Percentiles rank a stretch among this genome's conserved stretches.
Evolutionary conservation across 1,284 basidiomycete genomes (phyloP).

Genomic region (Irpex sp.): DNA sequence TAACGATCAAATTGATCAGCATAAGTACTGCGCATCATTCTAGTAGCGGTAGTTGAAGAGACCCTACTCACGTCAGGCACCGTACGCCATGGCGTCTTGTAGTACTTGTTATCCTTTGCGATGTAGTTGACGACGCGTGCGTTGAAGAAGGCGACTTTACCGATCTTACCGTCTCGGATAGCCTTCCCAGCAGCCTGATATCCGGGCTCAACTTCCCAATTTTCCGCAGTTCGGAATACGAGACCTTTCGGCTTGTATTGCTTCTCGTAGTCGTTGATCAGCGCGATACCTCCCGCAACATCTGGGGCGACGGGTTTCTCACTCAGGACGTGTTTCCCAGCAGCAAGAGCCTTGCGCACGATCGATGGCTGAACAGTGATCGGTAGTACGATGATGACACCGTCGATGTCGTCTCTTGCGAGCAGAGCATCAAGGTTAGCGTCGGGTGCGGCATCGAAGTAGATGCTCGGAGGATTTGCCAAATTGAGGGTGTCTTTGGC

Average conservation of each 20-base stretch:
- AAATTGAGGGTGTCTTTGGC: conserved; percentile 43
- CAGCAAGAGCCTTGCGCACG: conserved; percentile 56
- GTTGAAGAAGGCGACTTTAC: conserved; percentile 62
- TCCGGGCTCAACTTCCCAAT: conserved; percentile 71
- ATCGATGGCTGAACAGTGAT: conserved; percentile 72
- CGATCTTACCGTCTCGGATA: conserved; percentile 57
- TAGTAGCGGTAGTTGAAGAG: no score
- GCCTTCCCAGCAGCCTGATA: conserved; percentile 49
- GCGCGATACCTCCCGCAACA: conserved; percentile 55
- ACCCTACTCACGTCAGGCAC: conserved; percentile 63
- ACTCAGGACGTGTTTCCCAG: conserved; percentile 83
- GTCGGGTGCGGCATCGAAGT: conserved; percentile 48
- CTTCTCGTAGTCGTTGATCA: conserved; percentile 66
- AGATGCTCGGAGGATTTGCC: conserved; percentile 41
- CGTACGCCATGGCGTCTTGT: conserved; percentile 80
- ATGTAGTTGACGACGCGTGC: conserved; percentile 53
- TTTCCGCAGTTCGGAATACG: conserved; percentile 85
- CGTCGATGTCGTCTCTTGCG: conserved; percentile 58
- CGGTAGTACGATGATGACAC: conserved; percentile 76
- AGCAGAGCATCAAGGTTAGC: conserved; percentile 64
- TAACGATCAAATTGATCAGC: conserved; percentile 25
- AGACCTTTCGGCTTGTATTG: conserved; percentile 67
- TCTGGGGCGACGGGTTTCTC: conserved; percentile 84
- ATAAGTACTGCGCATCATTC: background rate
- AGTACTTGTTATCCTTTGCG: conserved; percentile 65